Evolutionary conservation across 1,284 basidiomycete species (phyloP), one percentile per base, ranked within the genome.

Genomic region (Cryptococcus deneoformans): DNA sequence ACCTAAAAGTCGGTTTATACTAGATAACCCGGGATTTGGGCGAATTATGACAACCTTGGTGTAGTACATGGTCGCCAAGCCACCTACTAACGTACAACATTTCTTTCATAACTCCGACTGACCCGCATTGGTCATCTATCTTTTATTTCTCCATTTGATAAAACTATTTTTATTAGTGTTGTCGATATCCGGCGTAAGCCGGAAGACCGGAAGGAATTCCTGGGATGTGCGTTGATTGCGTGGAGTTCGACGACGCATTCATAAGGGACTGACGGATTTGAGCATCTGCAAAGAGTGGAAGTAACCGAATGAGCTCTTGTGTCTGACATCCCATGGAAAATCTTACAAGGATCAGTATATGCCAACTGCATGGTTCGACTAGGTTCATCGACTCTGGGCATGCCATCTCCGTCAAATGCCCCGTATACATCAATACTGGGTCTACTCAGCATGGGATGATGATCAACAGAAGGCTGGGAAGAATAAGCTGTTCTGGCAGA

Each of bases 371-470:
- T 92, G 53, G 90, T 92, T 67, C 90, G 80, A 73, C 89, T 92
- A 39, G 90, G 79, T 20, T 62, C 82, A 79, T 60, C 56, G 3
- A 45, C 68, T 40, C 70, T 62, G 3, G 75, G 63, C 79, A 71
- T 64, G 29, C 85, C 65, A 60, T 74, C 73, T 64, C 63, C 80
- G 79, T 70, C 84, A 88, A 92, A 92, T 16, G 90, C 90, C 50
- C 90, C 90, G 67, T 92, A 92, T 7, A 85, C 85, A 67, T 92
- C 90, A 76, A 92, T 84, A 63, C 87, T 89, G 5, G 84, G 85
- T 48, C 90, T 80, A 5, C 57, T 59, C 48, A 38, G 34, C 20
- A 20, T 20, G n/a, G 36, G 48, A n/a, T 36, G 65, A 54, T 46
- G 48, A 20, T 11, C 35, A n/a, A 16, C 8, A 35, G 46, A 16